Conservation (phyloP, 2,329 filamentous ascomycete genomes). For the Tolypocladium paradoxum region DNA sequence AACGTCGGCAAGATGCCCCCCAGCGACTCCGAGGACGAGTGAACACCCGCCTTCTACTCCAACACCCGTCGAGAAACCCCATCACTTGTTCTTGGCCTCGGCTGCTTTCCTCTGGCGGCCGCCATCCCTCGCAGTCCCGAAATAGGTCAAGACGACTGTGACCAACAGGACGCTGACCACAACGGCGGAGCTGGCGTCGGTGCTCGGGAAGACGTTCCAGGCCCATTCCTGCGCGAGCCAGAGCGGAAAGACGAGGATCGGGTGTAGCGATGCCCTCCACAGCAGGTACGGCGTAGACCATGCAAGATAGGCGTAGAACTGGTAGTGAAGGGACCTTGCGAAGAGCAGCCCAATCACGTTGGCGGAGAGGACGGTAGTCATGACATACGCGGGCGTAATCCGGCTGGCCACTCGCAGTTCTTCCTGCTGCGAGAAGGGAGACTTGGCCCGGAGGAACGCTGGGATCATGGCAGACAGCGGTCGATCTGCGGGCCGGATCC, state of each 20-base stretch:
- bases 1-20: slow-evolving; percentile 78
- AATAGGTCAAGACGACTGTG: slow-evolving; percentile 54
- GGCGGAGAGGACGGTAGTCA: slow-evolving; percentile 66
- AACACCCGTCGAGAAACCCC: slow-evolving; percentile 5
- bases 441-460: slow-evolving; percentile 28
- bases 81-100: slow-evolving; percentile 20
- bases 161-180: slow-evolving; percentile 62
- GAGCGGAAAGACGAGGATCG: slow-evolving; percentile 53
- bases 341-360: slow-evolving; percentile 74
- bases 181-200: slow-evolving; percentile 38
- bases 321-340: slow-evolving; percentile 83
- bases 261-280: slow-evolving; percentile 65
- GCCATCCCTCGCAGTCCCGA: slow-evolving; percentile 30
- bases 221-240: slow-evolving; percentile 82
- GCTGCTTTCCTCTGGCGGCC: not conserved
- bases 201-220: slow-evolving; percentile 91
- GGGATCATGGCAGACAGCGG: slow-evolving; percentile 42
- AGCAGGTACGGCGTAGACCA: slow-evolving; percentile 84
- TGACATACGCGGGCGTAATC: slow-evolving; percentile 61
- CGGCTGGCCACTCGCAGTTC: slow-evolving; percentile 45
- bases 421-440: slow-evolving; percentile 37
- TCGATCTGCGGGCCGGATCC: slow-evolving; percentile 59
- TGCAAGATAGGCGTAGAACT: slow-evolving; percentile 86
- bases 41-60: slow-evolving; percentile 5
- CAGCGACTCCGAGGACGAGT: slow-evolving; percentile 64